phyloP scores from a whole-genome alignment of 768 basidiomycete genomes.

The Porphyrellus cyaneotinctus region DNA sequence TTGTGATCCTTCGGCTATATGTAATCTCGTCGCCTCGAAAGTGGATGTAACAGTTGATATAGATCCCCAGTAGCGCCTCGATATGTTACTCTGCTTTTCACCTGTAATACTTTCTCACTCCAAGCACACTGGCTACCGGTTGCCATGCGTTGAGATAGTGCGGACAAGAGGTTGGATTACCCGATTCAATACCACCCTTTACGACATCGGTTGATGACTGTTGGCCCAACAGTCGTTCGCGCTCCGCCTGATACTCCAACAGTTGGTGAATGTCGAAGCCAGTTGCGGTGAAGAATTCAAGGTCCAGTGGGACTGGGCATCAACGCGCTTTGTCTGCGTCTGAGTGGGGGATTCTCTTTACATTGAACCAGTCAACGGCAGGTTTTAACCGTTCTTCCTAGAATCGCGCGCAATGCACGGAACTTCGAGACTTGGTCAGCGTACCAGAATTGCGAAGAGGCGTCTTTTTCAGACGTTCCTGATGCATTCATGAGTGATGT shows the following conservation, averaged over 20 bases:
- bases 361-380: not conserved
- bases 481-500: constrained; percentile 35
- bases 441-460: constrained; percentile 48
- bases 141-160: constrained; percentile 2
- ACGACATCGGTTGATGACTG: constrained; percentile 6
- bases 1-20: constrained; percentile 34
- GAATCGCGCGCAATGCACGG: constrained; percentile 46
- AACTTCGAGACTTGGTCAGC: constrained; percentile 51
- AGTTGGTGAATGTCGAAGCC: constrained; percentile 20
- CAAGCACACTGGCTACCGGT: not conserved
- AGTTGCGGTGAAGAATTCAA: constrained; percentile 8
- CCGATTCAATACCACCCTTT: constrained; percentile 2
- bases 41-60: constrained; percentile 6
- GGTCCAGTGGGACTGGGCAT: constrained; percentile 14
- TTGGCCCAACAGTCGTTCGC: constrained; percentile 1
- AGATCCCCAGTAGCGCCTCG: constrained; percentile 4
- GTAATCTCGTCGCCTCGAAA: not conserved
- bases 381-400: constrained; percentile 18
- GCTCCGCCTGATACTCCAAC: not conserved
- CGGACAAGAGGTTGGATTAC: not conserved
- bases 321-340: constrained; percentile 44
- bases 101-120: constrained; percentile 9
- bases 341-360: constrained; percentile 34
- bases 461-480: constrained; percentile 44
- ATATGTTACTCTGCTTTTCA: not conserved